Evolutionary conservation across 192 early-diverging fungal genomes (phyloP).

Genomic region (Entrophospora sp.): DNA sequence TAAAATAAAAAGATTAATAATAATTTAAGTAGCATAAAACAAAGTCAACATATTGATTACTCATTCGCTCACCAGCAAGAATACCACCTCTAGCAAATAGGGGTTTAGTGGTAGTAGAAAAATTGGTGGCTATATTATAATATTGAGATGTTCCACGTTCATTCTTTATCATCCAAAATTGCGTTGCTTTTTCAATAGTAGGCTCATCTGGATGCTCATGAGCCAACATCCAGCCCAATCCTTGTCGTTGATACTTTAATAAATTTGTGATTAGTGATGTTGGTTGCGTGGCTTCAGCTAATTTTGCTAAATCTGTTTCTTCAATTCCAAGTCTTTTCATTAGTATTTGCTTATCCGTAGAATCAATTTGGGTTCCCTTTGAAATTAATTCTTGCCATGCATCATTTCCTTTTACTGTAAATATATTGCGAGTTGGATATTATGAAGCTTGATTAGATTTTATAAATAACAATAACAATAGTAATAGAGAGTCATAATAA

Average conservation of each 20-base stretch:
- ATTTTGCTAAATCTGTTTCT: not conserved
- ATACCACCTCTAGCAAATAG: constrained; percentile 38
- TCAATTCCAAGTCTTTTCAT: not conserved
- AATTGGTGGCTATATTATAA: not conserved
- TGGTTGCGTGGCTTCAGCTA: constrained; percentile 63
- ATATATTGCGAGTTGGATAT: too few relatives aligned
- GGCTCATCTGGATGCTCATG: constrained; percentile 50
- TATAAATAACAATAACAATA: too few relatives aligned
- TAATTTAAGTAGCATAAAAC: too few relatives aligned
- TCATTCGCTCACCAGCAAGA: constrained; percentile 51
- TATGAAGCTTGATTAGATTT: too few relatives aligned
- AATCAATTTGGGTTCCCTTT: not conserved
- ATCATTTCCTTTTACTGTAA: not conserved
- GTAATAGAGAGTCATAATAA: too few relatives aligned
- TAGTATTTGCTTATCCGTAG: not conserved
- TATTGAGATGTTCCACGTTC: not conserved
- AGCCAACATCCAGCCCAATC: constrained; percentile 72
- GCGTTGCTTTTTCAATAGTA: not conserved
- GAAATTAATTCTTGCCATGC: not conserved
- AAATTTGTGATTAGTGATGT: constrained; percentile 58
- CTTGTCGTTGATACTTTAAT: constrained; percentile 83
- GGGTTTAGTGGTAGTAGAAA: not conserved
- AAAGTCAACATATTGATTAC: too few relatives aligned
- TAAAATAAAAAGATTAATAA: too few relatives aligned
- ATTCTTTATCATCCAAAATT: not conserved